Evolutionary conservation across 208 protist species (phyloP).

Genomic region (Trypanosoma boissoni): DNA sequence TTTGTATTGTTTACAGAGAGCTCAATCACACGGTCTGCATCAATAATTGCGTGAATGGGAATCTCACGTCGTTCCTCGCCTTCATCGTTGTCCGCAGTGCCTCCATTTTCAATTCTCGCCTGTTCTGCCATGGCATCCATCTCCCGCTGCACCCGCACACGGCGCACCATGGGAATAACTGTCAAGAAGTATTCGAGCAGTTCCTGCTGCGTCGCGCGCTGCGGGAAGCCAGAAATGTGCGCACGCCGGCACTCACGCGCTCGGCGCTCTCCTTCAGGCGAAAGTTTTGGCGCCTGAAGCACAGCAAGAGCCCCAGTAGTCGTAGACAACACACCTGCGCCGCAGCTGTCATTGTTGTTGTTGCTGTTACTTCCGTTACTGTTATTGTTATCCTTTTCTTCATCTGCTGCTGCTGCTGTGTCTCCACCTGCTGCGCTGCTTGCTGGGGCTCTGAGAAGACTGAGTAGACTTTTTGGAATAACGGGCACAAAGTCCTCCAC

Average conservation of each 20-base stretch:
- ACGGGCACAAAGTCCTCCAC: slow-evolving; percentile 74
- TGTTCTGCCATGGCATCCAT: slow-evolving; percentile 40
- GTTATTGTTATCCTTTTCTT: neutral
- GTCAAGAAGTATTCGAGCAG: slow-evolving; percentile 64
- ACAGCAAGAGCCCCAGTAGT: slow-evolving; percentile 32
- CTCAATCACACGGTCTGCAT: slow-evolving; percentile 60
- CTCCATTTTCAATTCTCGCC: slow-evolving; percentile 1
- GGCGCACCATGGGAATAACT: slow-evolving; percentile 72
- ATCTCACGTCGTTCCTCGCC: slow-evolving; percentile 48
- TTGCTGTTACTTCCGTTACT: neutral
- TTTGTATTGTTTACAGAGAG: slow-evolving; percentile 53
- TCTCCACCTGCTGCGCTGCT: slow-evolving; percentile 1
- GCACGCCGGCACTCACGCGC: slow-evolving; percentile 74
- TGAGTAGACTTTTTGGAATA: slow-evolving; percentile 35
- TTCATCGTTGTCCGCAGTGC: slow-evolving; percentile 22
- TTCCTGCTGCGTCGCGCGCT: slow-evolving; percentile 52
- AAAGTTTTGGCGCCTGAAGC: slow-evolving; percentile 73
- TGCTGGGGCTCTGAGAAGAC: slow-evolving; percentile 17
- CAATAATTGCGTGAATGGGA: slow-evolving; percentile 48
- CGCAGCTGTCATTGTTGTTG: neutral
- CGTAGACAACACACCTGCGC: slow-evolving; percentile 15
- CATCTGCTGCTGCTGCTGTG: neutral
- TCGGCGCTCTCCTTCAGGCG: slow-evolving; percentile 50
- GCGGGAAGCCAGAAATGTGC: slow-evolving; percentile 75
- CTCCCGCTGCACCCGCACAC: slow-evolving; percentile 66